Conservation (phyloP, 345 rosid genomes). For the Eucalyptus leucophloia region DNA sequence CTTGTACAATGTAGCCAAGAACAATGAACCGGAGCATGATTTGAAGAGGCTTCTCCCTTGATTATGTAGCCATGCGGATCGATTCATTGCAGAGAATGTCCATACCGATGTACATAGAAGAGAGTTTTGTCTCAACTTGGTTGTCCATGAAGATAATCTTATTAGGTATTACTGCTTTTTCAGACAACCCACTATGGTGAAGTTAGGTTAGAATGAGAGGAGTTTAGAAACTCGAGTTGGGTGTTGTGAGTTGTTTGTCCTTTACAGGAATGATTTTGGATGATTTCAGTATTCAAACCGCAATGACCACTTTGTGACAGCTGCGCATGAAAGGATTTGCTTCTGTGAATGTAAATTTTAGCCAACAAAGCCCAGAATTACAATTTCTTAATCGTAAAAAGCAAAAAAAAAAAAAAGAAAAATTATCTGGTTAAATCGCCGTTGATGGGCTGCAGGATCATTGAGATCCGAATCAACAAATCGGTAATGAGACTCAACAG, state of each 20-base stretch:
- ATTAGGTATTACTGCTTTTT: not conserved
- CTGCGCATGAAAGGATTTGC: not conserved
- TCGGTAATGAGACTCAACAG: not conserved
- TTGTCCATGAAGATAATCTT: not conserved
- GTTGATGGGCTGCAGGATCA: not conserved
- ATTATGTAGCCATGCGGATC: not conserved
- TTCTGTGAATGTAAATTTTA: not conserved
- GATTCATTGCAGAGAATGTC: not conserved
- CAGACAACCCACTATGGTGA: not conserved
- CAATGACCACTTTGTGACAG: not conserved
- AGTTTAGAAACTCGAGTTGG: not conserved
- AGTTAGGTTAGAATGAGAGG: not conserved
- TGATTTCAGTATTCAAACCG: not conserved
- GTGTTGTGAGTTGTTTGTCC: not conserved
- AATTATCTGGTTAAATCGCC: not conserved
- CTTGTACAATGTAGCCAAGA: conserved; percentile 66
- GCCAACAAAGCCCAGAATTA: not conserved
- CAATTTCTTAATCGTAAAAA: not conserved
- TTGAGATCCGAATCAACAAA: not conserved
- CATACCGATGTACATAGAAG: not conserved
- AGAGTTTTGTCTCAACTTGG: not conserved
- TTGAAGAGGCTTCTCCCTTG: conserved; percentile 39
- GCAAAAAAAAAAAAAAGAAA: not conserved
- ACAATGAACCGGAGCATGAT: conserved; percentile 27
- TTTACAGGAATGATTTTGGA: not conserved